phyloP scores from a whole-genome alignment of 768 basidiomycete species.

The Pleurotus tuoliensis region DNA sequence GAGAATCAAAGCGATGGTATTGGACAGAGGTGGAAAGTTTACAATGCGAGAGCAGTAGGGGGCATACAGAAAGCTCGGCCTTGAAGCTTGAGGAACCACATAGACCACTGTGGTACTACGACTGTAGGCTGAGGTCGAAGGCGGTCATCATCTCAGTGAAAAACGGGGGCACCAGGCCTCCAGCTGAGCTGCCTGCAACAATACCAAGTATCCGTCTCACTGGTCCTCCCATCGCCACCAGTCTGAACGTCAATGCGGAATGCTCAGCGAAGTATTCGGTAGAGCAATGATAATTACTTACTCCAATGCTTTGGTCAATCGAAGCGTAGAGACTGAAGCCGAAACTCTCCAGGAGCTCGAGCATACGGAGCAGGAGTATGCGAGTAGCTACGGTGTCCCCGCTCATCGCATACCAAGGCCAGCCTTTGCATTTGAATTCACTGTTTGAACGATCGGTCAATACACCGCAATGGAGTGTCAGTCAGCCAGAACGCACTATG shows the following conservation, averaged over 20 bases:
- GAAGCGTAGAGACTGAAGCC: conserved; percentile 7
- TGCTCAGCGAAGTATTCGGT: neutral
- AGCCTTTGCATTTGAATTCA: conserved; percentile 5
- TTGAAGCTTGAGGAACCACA: no score
- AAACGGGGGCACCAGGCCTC: no score
- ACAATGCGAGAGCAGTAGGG: no score
- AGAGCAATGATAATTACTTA: neutral
- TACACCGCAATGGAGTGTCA: no score
- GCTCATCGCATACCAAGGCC: conserved; percentile 1
- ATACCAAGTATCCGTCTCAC: conserved; percentile 3
- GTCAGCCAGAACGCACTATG: neutral
- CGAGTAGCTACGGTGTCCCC: neutral
- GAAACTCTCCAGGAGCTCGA: conserved; percentile 1
- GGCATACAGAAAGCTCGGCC: no score
- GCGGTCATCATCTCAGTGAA: no score
- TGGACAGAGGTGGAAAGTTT: no score
- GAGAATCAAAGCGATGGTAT: no score
- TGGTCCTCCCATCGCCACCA: neutral
- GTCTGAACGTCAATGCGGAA: no score
- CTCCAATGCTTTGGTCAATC: conserved; percentile 1
- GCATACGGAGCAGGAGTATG: conserved; percentile 1
- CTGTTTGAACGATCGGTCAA: neutral
- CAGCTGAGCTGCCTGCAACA: neutral
- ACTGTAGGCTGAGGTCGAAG: no score
- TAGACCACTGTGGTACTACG: no score